Percentiles rank a stretch among this genome's conserved stretches.
Conservation (phyloP, 2,329 filamentous ascomycete genomes). For the Paraconiothyrium sp. region DNA sequence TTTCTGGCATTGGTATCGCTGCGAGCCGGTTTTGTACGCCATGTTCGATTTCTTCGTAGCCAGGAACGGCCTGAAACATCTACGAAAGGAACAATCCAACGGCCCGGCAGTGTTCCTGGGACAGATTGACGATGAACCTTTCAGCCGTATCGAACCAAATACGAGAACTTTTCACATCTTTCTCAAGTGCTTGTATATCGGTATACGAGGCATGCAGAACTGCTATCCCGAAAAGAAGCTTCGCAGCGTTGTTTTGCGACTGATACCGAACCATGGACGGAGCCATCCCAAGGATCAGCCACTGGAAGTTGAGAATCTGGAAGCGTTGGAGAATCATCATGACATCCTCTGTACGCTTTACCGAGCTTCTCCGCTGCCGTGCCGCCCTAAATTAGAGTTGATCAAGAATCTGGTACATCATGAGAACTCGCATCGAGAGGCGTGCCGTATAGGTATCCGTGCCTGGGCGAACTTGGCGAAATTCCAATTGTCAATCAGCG, state of each 20-base stretch:
- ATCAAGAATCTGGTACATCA: slow-evolving; percentile 66
- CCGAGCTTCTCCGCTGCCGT: slow-evolving; percentile 63
- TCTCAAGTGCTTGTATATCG: slow-evolving; percentile 64
- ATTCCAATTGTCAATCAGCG: slow-evolving; percentile 65
- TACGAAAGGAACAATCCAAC: slow-evolving; percentile 61
- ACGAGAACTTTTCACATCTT: slow-evolving; percentile 68
- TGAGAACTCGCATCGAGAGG: slow-evolving; percentile 65
- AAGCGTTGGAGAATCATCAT: slow-evolving; percentile 69
- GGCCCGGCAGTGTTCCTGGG: slow-evolving; percentile 66
- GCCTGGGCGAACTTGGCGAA: slow-evolving; percentile 66
- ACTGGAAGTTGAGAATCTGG: slow-evolving; percentile 62
- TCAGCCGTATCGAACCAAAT: slow-evolving; percentile 55
- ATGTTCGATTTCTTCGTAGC: slow-evolving; percentile 68
- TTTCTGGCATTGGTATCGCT: slow-evolving; percentile 66
- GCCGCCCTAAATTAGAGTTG: slow-evolving; percentile 62
- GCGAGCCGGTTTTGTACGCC: slow-evolving; percentile 62
- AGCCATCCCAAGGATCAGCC: slow-evolving; percentile 67
- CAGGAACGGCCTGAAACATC: slow-evolving; percentile 59
- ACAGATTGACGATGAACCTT: slow-evolving; percentile 55
- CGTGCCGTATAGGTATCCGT: slow-evolving; percentile 66
- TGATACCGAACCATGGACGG: slow-evolving; percentile 69
- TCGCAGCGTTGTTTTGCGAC: slow-evolving; percentile 64
- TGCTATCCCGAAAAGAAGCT: slow-evolving; percentile 64
- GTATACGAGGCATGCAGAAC: slow-evolving; percentile 58
- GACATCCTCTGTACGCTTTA: slow-evolving; percentile 69